phyloP scores from a whole-genome alignment of 805 yeast genomes.

The Candida nanaspora region DNA sequence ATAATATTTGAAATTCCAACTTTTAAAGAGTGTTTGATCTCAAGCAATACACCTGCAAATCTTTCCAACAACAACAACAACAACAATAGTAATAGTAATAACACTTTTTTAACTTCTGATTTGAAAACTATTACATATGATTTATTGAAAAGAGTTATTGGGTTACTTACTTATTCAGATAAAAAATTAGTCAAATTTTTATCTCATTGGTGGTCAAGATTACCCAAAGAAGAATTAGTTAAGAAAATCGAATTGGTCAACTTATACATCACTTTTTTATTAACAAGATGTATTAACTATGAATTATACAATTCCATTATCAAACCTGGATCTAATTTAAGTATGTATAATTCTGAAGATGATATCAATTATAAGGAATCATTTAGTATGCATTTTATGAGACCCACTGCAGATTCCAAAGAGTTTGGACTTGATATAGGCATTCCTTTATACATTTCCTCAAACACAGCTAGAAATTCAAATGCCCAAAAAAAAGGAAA shows the following conservation, averaged over 20 bases:
- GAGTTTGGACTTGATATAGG: constrained; percentile 19
- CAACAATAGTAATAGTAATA: neutral
- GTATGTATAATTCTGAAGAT: constrained; percentile 13
- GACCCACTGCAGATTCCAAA: constrained; percentile 16
- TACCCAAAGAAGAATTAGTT: constrained; percentile 35
- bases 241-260: constrained; percentile 62
- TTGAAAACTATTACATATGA: constrained; percentile 57
- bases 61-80: neutral
- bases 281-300: constrained; percentile 44
- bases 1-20: constrained; percentile 66
- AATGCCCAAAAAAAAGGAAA: constrained; percentile 10
- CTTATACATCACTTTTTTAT: constrained; percentile 70
- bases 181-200: constrained; percentile 33
- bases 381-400: constrained; percentile 15
- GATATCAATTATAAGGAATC: constrained; percentile 24
- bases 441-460: constrained; percentile 17
- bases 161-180: constrained; percentile 51
- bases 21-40: constrained; percentile 38
- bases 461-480: constrained; percentile 8
- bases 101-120: constrained; percentile 31
- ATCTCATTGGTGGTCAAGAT: constrained; percentile 46
- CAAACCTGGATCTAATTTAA: constrained; percentile 11
- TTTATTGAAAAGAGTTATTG: constrained; percentile 59
- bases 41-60: constrained; percentile 5
- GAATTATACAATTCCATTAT: constrained; percentile 17